A percentile compares a stretch with the other conserved stretches of the same genome.
phyloP scores from a whole-genome alignment of 2,329 filamentous ascomycete genomes.

The Phaeophleospora eucalypticola region DNA sequence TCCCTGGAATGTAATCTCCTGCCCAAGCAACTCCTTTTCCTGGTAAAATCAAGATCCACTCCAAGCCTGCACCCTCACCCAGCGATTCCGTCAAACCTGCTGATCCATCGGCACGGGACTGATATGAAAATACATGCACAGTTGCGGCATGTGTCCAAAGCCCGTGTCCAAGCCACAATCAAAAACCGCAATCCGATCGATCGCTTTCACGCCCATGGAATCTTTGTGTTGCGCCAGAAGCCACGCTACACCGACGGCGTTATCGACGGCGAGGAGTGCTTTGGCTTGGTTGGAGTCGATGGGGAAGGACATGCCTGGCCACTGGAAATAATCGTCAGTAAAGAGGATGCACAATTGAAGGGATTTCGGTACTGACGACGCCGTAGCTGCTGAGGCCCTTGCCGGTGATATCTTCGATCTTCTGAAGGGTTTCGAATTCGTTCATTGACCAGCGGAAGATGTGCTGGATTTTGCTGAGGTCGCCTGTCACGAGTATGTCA shows the following conservation, averaged over 20 bases:
- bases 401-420: background rate
- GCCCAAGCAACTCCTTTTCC: too few species aligned
- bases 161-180: background rate
- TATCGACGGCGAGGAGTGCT: background rate
- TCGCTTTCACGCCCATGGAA: background rate
- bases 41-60: too few species aligned
- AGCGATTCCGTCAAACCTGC: too few species aligned
- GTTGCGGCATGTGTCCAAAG: background rate
- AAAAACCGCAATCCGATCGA: constrained; percentile 4
- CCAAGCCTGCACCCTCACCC: too few species aligned
- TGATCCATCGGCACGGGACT: too few species aligned
- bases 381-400: background rate
- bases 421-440: background rate
- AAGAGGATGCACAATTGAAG: background rate
- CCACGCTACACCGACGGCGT: constrained; percentile 1
- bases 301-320: constrained; percentile 3
- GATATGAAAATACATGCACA: constrained; percentile 8
- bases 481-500: too few species aligned
- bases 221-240: constrained; percentile 3
- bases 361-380: background rate
- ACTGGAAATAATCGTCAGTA: background rate
- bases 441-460: background rate
- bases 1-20: too few species aligned
- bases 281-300: constrained; percentile 1
- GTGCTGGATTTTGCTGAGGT: constrained; percentile 2